A percentile compares a stretch with the other conserved stretches of the same genome.
These are phyloP conservation scores for Raffaelea arxii DNA, from an alignment of 2,329 filamentous ascomycete species.

Conservation along the genomic window DNA sequence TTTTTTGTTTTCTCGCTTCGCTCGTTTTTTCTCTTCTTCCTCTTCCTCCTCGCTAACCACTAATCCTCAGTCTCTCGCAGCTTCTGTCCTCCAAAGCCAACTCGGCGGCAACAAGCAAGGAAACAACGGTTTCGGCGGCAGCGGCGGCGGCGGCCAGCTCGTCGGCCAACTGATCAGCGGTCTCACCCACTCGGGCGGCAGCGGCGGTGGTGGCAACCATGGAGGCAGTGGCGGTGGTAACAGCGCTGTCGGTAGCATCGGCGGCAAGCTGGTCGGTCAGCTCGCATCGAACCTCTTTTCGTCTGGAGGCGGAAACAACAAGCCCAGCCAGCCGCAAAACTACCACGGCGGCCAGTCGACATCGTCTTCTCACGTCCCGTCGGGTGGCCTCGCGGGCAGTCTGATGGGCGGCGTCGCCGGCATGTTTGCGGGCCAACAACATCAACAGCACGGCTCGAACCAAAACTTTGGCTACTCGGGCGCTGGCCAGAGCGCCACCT, in stretches of 20 bases:
- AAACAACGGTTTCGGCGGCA: slow-evolving; percentile 21
- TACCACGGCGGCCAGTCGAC: slow-evolving; percentile 39
- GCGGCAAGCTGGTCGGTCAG: slow-evolving; percentile 47
- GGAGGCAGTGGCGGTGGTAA: slow-evolving; percentile 20
- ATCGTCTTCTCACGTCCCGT: slow-evolving; percentile 26
- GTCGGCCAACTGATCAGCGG: slow-evolving; percentile 40
- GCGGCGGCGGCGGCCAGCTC: slow-evolving; percentile 28
- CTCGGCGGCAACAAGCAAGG: slow-evolving; percentile 35
- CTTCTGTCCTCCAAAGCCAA: slow-evolving; percentile 42
- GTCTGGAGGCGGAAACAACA: slow-evolving; percentile 32
- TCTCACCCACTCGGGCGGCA: slow-evolving; percentile 18
- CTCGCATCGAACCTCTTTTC: slow-evolving; percentile 47
- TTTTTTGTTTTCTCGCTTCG: neutral
- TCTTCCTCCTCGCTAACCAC: slow-evolving; percentile 10
- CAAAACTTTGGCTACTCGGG: slow-evolving; percentile 57
- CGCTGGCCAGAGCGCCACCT: slow-evolving; percentile 42
- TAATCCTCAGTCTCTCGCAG: slow-evolving; percentile 43
- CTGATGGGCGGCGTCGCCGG: slow-evolving; percentile 45
- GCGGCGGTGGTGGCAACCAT: slow-evolving; percentile 23
- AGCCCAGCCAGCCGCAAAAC: slow-evolving; percentile 36
- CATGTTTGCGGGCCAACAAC: slow-evolving; percentile 36
- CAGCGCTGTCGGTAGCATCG: slow-evolving; percentile 17
- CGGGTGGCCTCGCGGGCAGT: slow-evolving; percentile 40
- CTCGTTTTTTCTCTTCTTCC: neutral
- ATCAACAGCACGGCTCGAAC: slow-evolving; percentile 25